phyloP scores from a whole-genome alignment of 768 basidiomycete genomes.

The Tubosaeta sp. region DNA sequence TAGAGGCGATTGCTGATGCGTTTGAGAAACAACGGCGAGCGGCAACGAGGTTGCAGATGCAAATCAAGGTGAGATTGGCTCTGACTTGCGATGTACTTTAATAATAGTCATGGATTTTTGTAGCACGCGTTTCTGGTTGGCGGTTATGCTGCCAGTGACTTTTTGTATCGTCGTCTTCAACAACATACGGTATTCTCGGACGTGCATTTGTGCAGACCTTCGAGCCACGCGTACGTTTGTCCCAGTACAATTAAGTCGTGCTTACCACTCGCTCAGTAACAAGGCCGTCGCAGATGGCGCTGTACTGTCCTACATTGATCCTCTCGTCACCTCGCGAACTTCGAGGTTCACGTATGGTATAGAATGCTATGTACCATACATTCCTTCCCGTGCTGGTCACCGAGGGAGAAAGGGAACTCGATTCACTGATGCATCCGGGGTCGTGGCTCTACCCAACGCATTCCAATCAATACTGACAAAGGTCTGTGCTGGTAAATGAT shows the following conservation, averaged over 20 bases:
- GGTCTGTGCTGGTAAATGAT: conserved; percentile 10
- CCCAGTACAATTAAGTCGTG: background rate
- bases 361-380: conserved; percentile 26
- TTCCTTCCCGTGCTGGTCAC: conserved; percentile 34
- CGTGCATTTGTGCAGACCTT: conserved; percentile 43
- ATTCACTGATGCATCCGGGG: conserved; percentile 25
- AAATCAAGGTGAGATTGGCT: conserved; percentile 17
- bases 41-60: conserved; percentile 19
- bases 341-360: conserved; percentile 39
- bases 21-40: conserved; percentile 27
- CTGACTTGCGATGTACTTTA: background rate
- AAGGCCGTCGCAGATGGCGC: conserved; percentile 53
- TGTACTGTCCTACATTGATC: conserved; percentile 23
- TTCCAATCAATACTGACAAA: conserved; percentile 36
- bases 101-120: no score
- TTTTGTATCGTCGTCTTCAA: conserved; percentile 42
- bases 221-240: conserved; percentile 42
- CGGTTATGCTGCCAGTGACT: conserved; percentile 48
- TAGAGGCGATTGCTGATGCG: conserved; percentile 32
- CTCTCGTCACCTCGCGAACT: conserved; percentile 13
- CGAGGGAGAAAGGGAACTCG: conserved; percentile 21
- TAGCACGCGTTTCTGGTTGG: conserved; percentile 46
- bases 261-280: conserved; percentile 22
- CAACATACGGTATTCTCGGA: conserved; percentile 31
- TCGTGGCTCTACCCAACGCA: conserved; percentile 23